Percentiles rank a stretch among this genome's conserved stretches.
phyloP scores from a whole-genome alignment of 805 yeast species.

The Teunomyces tritomae region DNA sequence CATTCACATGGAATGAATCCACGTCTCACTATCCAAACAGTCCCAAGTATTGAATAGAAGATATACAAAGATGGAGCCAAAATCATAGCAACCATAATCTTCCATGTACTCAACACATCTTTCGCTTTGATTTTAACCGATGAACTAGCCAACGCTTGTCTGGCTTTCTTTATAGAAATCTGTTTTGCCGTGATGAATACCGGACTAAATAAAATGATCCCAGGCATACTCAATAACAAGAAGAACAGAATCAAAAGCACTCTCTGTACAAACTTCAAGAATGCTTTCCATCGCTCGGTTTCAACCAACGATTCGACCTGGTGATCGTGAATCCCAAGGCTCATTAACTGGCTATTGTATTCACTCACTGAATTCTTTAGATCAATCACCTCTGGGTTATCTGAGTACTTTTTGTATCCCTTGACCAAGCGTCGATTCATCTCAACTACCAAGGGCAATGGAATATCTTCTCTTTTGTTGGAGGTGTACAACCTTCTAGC shows the following conservation, averaged over 20 bases:
- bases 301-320: slow-evolving; percentile 32
- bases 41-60: slow-evolving; percentile 37
- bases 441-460: slow-evolving; percentile 41
- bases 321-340: slow-evolving; percentile 39
- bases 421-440: slow-evolving; percentile 38
- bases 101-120: slow-evolving; percentile 45
- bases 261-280: slow-evolving; percentile 24
- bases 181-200: slow-evolving; percentile 34
- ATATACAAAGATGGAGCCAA: slow-evolving; percentile 40
- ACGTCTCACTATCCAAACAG: slow-evolving; percentile 18
- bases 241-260: slow-evolving; percentile 27
- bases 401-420: slow-evolving; percentile 34
- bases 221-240: slow-evolving; percentile 36
- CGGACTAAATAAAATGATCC: slow-evolving; percentile 37
- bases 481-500: slow-evolving; percentile 40
- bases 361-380: slow-evolving; percentile 29
- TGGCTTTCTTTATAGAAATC: slow-evolving; percentile 35
- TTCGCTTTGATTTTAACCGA: slow-evolving; percentile 40
- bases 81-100: slow-evolving; percentile 40
- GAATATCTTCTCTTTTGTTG: slow-evolving; percentile 31
- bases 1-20: slow-evolving; percentile 9
- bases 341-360: slow-evolving; percentile 30
- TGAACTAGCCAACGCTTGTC: slow-evolving; percentile 37
- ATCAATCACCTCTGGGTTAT: slow-evolving; percentile 32
- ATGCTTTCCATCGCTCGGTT: slow-evolving; percentile 19